These are phyloP conservation scores for Collybia mongolica DNA, from an alignment of 768 basidiomycete species.

Conservation along the genomic window DNA sequence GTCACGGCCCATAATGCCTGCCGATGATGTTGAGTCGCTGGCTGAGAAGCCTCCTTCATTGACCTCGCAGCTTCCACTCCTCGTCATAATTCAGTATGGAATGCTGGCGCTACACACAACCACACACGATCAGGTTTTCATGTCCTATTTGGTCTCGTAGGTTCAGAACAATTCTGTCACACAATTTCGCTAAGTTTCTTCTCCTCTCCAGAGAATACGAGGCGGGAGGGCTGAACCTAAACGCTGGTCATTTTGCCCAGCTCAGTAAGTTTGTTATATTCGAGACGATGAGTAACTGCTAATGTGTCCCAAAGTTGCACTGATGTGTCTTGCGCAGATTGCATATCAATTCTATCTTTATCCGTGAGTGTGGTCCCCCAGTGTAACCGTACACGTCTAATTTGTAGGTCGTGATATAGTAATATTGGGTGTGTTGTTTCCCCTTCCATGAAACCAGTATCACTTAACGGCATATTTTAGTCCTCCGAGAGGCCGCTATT, in stretches of 20 bases:
- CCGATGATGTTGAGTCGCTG: constrained; percentile 36
- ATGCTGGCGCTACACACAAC: constrained; percentile 85
- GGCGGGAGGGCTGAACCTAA: constrained; percentile 87
- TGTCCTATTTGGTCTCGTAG: constrained; percentile 88
- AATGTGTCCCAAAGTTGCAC: constrained; percentile 53
- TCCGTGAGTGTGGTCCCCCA: constrained; percentile 47
- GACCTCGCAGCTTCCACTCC: constrained; percentile 71
- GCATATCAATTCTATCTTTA: constrained; percentile 90
- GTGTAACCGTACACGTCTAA: background rate
- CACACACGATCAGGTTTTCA: constrained; percentile 88
- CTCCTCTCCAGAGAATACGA: constrained; percentile 59
- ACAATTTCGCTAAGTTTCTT: constrained; percentile 8
- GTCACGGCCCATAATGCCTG: constrained; percentile 32
- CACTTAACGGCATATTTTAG: constrained; percentile 29
- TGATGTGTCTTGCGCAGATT: constrained; percentile 95
- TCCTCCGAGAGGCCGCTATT: constrained; percentile 80
- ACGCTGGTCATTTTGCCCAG: constrained; percentile 89
- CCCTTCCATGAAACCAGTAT: background rate
- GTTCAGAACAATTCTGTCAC: constrained; percentile 25
- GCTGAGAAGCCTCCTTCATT: constrained; percentile 63
- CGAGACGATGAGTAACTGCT: background rate
- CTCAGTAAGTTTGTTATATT: constrained; percentile 55
- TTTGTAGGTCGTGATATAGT: constrained; percentile 26
- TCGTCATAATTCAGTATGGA: constrained; percentile 90
- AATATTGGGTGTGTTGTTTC: constrained; percentile 57